Percentiles rank a stretch among this genome's conserved stretches.
Evolutionary conservation across 768 basidiomycete species (phyloP).

Genomic region (Mycena galericulata): DNA sequence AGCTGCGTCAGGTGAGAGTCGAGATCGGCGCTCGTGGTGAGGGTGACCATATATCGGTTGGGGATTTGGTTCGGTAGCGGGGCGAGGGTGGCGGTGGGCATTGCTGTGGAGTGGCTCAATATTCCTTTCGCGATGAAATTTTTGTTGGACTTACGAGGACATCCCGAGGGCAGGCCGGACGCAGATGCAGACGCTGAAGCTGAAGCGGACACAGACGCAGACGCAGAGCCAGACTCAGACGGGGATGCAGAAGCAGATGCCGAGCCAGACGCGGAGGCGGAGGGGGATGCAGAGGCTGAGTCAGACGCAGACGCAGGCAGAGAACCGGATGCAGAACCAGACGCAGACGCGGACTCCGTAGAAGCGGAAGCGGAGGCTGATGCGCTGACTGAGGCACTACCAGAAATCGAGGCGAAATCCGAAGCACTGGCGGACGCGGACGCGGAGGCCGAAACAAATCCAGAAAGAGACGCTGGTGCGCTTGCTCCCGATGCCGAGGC

Average conservation of each 20-base stretch:
- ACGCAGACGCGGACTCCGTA: not conserved
- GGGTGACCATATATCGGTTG: not conserved
- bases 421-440: not conserved
- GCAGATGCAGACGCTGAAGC: not conserved
- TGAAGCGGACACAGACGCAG: not conserved
- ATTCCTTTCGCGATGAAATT: not conserved
- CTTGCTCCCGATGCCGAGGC: not conserved
- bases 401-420: not conserved
- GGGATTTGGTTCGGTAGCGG: not conserved
- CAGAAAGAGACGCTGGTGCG: not conserved
- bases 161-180: not conserved
- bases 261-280: too few species aligned
- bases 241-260: not conserved
- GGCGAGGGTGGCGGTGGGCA: not conserved
- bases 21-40: not conserved
- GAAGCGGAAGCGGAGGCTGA: not conserved
- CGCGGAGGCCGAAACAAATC: not conserved
- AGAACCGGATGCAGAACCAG: too few species aligned
- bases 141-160: not conserved
- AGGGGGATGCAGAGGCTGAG: not conserved
- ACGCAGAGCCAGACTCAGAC: not conserved
- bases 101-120: not conserved
- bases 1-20: not conserved
- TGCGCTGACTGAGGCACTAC: not conserved
- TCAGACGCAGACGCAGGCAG: not conserved